phyloP scores from a whole-genome alignment of 2,329 filamentous ascomycete species.

The Coniochaeta sp. region DNA sequence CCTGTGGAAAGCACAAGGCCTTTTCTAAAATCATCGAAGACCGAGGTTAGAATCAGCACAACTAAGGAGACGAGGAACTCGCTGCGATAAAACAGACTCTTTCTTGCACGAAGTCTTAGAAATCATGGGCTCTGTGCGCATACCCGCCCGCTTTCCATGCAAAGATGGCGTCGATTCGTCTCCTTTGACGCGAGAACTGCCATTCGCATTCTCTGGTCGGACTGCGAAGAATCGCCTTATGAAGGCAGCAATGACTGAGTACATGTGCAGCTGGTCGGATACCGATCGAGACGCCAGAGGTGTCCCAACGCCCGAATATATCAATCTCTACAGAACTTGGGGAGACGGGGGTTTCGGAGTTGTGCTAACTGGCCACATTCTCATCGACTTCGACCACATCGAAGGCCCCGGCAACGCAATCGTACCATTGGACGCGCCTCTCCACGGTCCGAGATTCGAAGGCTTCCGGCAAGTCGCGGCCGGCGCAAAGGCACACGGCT shows the following conservation, averaged over 20 bases:
- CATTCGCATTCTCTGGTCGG: constrained; percentile 41
- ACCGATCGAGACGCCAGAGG: constrained; percentile 35
- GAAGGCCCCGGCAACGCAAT: constrained; percentile 24
- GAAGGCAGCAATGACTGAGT: constrained; percentile 60
- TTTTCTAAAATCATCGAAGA: neutral
- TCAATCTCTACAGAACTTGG: constrained; percentile 44
- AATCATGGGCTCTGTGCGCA: neutral
- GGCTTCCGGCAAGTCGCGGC: constrained; percentile 37
- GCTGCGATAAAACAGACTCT: too few species aligned
- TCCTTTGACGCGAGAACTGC: constrained; percentile 33
- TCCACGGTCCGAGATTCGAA: constrained; percentile 51
- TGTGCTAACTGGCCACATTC: constrained; percentile 41
- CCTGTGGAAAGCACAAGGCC: too few species aligned
- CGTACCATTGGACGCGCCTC: constrained; percentile 21
- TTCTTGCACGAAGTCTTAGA: neutral
- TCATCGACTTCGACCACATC: constrained; percentile 30
- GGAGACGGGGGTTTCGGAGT: constrained; percentile 45
- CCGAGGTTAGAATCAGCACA: too few species aligned
- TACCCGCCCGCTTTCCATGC: neutral
- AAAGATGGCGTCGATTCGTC: constrained; percentile 11
- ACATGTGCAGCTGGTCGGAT: constrained; percentile 52
- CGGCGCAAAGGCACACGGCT: constrained; percentile 33
- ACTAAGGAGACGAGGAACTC: too few species aligned
- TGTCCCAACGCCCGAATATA: constrained; percentile 33
- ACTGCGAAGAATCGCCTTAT: constrained; percentile 56